Evolutionary conservation across 2,329 filamentous ascomycete genomes (phyloP), one percentile per base, ranked within the genome.

Genomic region (Alternaria postmessia): DNA sequence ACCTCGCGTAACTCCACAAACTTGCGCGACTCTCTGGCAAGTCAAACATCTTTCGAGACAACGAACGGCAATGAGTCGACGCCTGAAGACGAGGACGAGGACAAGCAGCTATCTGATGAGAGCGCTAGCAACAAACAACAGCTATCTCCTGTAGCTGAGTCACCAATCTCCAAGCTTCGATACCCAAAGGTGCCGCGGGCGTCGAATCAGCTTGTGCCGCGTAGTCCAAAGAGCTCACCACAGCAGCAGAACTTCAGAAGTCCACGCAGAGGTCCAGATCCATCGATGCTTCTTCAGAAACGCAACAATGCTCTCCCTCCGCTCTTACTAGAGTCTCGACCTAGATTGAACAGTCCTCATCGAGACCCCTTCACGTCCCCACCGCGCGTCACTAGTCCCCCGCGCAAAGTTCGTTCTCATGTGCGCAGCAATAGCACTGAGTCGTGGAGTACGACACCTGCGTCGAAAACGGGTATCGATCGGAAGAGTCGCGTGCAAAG

Each of bases 161-260:
- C 78, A 2, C 81, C 81, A 7, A 81, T 82, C n/a, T 77, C 78
- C 20, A 73, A 73, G 0, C 72, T 84, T 12, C 71, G 77, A 34
- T 84, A 84, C 62, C 82, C 82, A 7, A 83, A 84, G 64, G 73
- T 84, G 2, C 82, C 82, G 3, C 73, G 82, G 14, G 77, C 80
- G 18, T 80, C 79, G 7, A 83, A 82, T 51, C 82, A 84, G 62
- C 68, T 79, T 3, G 78, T 83, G 2, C 79, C 82, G 1, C 74
- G 81, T 3, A 77, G 74, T 46, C 75, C 74, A n/a, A 64, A 32
- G 3, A 70, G 66, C 34, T 62, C 54, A 20, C 30, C 42, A 47
- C 51, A 54, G 14, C 54, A 48, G 16, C 54, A 48, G 8, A 46
- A 49, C 16, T 57, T 55, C 75, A 55, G 43, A 26, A 59, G 51